Evolutionary conservation across 768 basidiomycete species (phyloP), one percentile per base, ranked within the genome.

Genomic region (Chiua virens): DNA sequence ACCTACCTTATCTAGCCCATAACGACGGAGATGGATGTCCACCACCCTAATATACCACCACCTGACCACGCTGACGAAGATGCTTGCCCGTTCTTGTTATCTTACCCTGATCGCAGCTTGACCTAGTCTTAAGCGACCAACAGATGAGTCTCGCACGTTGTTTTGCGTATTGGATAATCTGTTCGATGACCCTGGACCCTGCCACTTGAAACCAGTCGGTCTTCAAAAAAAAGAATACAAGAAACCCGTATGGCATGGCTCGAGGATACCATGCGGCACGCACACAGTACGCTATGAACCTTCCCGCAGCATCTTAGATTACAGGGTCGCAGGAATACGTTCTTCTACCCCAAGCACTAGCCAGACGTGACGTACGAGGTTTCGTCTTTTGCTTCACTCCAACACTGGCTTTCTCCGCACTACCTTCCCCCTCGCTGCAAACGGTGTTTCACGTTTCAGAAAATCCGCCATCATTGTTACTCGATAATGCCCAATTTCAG

Each of bases 71-170:
- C 15, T 34, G 21, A 49, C 44, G 35, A 34, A 36, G 14, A 42
- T 41, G 8, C 13, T n/a, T 35, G 49, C 18, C 39, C 22, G 25
- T 45, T 42, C 17, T 21, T 13, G 27, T 49, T 28, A 52, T 49
- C 37, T 50, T 17, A 21, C 27, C 23, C 36, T 22, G 8, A 49
- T 58, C 38, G 27, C 45, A 39, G 47, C n/a, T 15, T n/a, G 38
- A 36, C 22, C 21, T 17, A 30, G 18, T 35, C 15, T 34, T 13
- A 45, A 43, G 50, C n/a, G 39, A 7, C 22, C n/a, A 27, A 36
- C 50, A n/a, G n/a, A 49, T 49, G 44, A 30, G 58, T 48, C 36
- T 45, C 13, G 11, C 57, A 53, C 49, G 44, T 49, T 57, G 28
- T 32, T 7, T 22, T 42, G 30, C 28, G 20, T 30, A 39, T 49